A percentile compares a stretch with the other conserved stretches of the same genome.
These are phyloP conservation scores for Plenodomus lindquistii DNA, from an alignment of 2,329 filamentous ascomycete species.

Conservation along the genomic window DNA sequence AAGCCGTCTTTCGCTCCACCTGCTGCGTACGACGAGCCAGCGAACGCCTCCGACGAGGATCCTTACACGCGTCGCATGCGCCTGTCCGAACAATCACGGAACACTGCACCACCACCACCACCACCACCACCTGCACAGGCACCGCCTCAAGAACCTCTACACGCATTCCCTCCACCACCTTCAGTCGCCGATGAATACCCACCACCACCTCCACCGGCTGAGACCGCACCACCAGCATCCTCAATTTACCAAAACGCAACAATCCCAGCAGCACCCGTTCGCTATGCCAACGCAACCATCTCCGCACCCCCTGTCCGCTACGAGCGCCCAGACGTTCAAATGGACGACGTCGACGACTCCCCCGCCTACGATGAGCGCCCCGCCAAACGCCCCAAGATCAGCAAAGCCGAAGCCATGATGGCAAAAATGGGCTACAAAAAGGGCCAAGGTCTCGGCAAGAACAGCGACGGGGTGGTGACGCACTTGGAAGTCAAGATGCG, in stretches of 20 bases:
- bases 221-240: constrained; percentile 52
- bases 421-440: constrained; percentile 92
- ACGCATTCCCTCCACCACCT: constrained; percentile 12
- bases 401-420: constrained; percentile 77
- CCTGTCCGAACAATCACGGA: constrained; percentile 16
- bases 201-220: constrained; percentile 18
- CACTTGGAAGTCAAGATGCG: constrained; percentile 68
- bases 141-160: not conserved
- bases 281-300: constrained; percentile 70
- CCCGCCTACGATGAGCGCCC: constrained; percentile 44
- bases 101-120: constrained; percentile 12
- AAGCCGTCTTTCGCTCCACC: constrained; percentile 55
- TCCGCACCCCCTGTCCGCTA: constrained; percentile 81
- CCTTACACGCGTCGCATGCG: constrained; percentile 26
- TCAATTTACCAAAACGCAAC: constrained; percentile 50
- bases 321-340: constrained; percentile 31
- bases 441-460: constrained; percentile 83
- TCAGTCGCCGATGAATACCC: constrained; percentile 12
- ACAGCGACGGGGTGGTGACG: constrained; percentile 79
- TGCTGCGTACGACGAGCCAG: constrained; percentile 46
- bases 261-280: constrained; percentile 78
- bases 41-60: constrained; percentile 33
- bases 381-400: constrained; percentile 42
- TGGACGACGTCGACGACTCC: constrained; percentile 14
- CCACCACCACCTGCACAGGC: constrained; percentile 5